These are phyloP conservation scores for Rhizopogon sp. DNA, from an alignment of 768 basidiomycete genomes.

Conservation along the genomic window DNA sequence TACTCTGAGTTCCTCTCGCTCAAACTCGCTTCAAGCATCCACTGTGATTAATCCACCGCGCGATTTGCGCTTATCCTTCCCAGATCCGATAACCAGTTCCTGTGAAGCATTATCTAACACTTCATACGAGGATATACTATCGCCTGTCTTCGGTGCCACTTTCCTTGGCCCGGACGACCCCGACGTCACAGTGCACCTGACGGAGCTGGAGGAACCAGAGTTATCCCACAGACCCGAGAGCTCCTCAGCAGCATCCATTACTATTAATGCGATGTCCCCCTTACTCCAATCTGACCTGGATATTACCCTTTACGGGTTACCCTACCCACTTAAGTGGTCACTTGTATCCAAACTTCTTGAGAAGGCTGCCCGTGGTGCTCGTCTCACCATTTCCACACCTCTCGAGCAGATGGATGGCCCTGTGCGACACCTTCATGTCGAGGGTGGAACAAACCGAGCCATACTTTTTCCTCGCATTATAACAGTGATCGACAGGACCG, in stretches of 20 bases:
- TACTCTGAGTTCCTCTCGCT: slow-evolving; percentile 71
- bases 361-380: slow-evolving; percentile 41
- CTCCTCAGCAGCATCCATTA: slow-evolving; percentile 14
- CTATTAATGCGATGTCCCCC: slow-evolving; percentile 15
- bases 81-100: slow-evolving; percentile 75
- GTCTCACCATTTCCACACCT: slow-evolving; percentile 20
- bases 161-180: slow-evolving; percentile 13
- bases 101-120: slow-evolving; percentile 51
- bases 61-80: slow-evolving; percentile 78
- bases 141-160: slow-evolving; percentile 28
- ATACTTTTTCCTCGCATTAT: slow-evolving; percentile 26
- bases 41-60: slow-evolving; percentile 59
- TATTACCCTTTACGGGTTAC: slow-evolving; percentile 63
- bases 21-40: slow-evolving; percentile 50
- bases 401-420: slow-evolving; percentile 17
- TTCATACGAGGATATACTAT: slow-evolving; percentile 50
- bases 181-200: slow-evolving; percentile 11
- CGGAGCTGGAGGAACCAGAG: slow-evolving; percentile 33
- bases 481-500: slow-evolving; percentile 34
- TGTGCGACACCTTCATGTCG: slow-evolving; percentile 18
- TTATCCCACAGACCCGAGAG: slow-evolving; percentile 32
- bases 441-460: slow-evolving; percentile 21
- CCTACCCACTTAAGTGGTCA: slow-evolving; percentile 54
- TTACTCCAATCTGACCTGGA: slow-evolving; percentile 42
- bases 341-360: slow-evolving; percentile 55